Base-by-base conservation (phyloP, 108 stramenopile genomes). In the Stephanodiscus minutulus region DNA sequence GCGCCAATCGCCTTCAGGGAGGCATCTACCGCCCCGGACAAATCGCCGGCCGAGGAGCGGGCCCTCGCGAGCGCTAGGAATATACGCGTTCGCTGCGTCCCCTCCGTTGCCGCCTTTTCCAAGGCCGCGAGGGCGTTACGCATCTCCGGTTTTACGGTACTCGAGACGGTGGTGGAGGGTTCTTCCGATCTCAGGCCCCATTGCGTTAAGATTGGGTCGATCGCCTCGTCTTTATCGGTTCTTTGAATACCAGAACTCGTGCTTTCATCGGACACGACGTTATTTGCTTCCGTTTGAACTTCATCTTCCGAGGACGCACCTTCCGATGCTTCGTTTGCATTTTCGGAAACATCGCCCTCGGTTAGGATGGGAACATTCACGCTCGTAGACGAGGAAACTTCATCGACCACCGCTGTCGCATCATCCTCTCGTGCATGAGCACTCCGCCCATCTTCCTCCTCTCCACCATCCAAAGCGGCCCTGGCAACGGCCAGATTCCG, bases 21-120 rank as follows among this genome's bases (percentile, higher is more conserved):
- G 11, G 79, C 71, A 64, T 80, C 67, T 15, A 80, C 72, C n/a
- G 79, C 71, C 67, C 79, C 79, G 37, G 66, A 37, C n/a, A 65
- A 15, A 64, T 80, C 79, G 27, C 79, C 79, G 0, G 61, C 60
- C 24, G 79, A 80, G 11, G 72, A 44, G 43, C 79, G 72, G 29
- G 72, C 72, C 41, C 68, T 80, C 9, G 79, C 71, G 2, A 80
- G 62, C 11, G 72, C 61, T 21, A 81, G 72, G 15, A 81, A 59
- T 50, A 80, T 21, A 28, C 72, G 67, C n/a, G 72, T 61, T 17
- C 68, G 72, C 20, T 68, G 66, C 18, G 25, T 28, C 18, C 66
- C 72, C 18, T 57, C 63, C 28, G 22, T 31, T 10, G 72, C 68
- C 33, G 79, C 79, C 46, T 70, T 73, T 59, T 80, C 72, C 37